Evolutionary conservation across 768 basidiomycete species (phyloP), one percentile per base, ranked within the genome.

Genomic region (Lentinus brumalis): DNA sequence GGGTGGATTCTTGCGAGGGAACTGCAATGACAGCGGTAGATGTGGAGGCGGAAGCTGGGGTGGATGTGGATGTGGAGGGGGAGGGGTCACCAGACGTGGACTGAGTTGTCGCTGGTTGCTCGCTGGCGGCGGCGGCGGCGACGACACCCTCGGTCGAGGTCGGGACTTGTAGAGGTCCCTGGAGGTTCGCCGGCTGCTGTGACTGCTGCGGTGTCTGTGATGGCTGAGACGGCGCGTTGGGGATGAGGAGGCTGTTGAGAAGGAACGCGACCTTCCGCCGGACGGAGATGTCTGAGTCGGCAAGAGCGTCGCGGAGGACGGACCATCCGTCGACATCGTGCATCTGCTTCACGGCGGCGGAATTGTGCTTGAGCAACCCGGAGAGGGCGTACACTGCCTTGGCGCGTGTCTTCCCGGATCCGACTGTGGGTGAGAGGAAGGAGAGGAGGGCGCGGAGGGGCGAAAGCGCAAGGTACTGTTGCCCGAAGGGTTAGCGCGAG

Each of bases 361-460:
- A 80, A 56, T 87, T 91, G 72, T 94, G 92, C 71, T 91, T 93
- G 53, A 95, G 73, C 0, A 91, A 69, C 0, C 90, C 90, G 0
- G 92, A 94, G 10, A 96, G 76, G 0, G 87, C 75, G 71, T 96
- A 96, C 38, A 95, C 80, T 1, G 88, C 92, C 73, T 93, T 92
- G n/a, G 89, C 83, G 18, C 91, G 83, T 9, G 81, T 80, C 47
- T 82, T 76, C 1, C 84, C 65, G 0, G 88, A 81, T 12, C 78
- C 79, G 8, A 75, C 75, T 8, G 83, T 77, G 0, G 87, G 80
- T 0, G 79, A 75, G 38, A 94, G 80, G 70, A 87, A 86, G 14
- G 81, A 76, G 9, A 91, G 73, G 9, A 96, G 74, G 5, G 78
- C 74, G 2, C 87, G 80, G 1, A 96, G 76, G 0, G 94, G 93